Conservation (phyloP, 2,329 filamentous ascomycete species). For the Periglandula ipomoeae region DNA sequence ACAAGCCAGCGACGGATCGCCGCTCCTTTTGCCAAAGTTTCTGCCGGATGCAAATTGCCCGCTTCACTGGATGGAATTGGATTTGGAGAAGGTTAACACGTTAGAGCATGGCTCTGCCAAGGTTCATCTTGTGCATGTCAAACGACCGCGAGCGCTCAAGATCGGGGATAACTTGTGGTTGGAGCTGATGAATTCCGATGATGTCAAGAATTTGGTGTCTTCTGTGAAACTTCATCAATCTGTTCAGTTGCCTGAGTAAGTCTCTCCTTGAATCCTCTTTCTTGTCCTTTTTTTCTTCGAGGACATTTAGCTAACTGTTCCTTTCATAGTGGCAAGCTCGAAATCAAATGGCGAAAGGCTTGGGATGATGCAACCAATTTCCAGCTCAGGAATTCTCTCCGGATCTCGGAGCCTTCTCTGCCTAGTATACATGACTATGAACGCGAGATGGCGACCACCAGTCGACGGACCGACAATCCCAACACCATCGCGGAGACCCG, state of each 20-base stretch:
- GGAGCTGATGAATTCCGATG: conserved; percentile 11
- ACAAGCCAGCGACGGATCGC: background rate
- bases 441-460: background rate
- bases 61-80: conserved; percentile 8
- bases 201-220: background rate
- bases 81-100: background rate
- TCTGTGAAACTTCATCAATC: background rate
- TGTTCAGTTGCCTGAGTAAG: background rate
- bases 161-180: conserved; percentile 12
- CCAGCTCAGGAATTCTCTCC: background rate
- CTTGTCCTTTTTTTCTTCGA: too few species aligned
- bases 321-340: background rate
- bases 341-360: conserved; percentile 1
- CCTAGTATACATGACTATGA: background rate
- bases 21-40: background rate
- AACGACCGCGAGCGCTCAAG: conserved; percentile 11
- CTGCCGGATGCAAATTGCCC: background rate
- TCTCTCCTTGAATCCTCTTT: too few species aligned
- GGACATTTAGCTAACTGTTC: background rate
- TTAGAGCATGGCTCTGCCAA: conserved; percentile 11
- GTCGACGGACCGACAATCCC: background rate
- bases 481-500: background rate
- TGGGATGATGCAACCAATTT: background rate
- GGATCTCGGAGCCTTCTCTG: background rate
- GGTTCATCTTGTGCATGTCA: conserved; percentile 14